Conservation (phyloP, 495 filamentous ascomycete species). For the Xylaria castorea region DNA sequence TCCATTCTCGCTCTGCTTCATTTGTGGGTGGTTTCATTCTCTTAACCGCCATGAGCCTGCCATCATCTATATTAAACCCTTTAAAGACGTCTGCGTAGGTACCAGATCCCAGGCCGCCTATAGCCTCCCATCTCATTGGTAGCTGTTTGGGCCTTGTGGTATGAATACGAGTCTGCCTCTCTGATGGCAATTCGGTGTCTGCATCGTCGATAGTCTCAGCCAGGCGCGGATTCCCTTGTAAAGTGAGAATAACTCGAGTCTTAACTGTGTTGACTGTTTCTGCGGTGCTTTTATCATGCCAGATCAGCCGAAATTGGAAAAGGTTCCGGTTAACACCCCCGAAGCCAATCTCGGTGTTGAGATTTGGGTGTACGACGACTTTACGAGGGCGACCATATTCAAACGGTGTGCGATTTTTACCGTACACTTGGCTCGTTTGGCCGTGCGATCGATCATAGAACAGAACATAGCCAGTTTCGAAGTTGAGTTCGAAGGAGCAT, state of each 20-base stretch:
- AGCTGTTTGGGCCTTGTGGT: neutral
- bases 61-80: neutral
- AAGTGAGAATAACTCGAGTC: neutral
- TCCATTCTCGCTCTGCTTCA: too few species aligned
- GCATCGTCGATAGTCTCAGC: too few species aligned
- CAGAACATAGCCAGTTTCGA: neutral
- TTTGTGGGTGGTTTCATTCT: too few species aligned
- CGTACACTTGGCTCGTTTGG: neutral
- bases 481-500: slow-evolving; percentile 26
- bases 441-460: neutral
- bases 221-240: too few species aligned
- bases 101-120: neutral
- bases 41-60: slow-evolving; percentile 30
- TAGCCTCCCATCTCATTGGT: slow-evolving; percentile 1
- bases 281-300: neutral
- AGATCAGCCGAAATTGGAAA: neutral
- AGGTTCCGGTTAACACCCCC: neutral
- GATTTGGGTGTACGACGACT: neutral
- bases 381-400: neutral
- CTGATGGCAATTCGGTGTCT: too few species aligned
- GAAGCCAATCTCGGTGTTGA: neutral
- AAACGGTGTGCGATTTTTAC: too few species aligned
- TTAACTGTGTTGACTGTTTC: neutral
- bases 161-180: slow-evolving; percentile 11
- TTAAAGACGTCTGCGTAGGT: too few species aligned